These are phyloP conservation scores for Monosporascus ibericus DNA, from an alignment of 2,329 filamentous ascomycete species.

Conservation along the genomic window DNA sequence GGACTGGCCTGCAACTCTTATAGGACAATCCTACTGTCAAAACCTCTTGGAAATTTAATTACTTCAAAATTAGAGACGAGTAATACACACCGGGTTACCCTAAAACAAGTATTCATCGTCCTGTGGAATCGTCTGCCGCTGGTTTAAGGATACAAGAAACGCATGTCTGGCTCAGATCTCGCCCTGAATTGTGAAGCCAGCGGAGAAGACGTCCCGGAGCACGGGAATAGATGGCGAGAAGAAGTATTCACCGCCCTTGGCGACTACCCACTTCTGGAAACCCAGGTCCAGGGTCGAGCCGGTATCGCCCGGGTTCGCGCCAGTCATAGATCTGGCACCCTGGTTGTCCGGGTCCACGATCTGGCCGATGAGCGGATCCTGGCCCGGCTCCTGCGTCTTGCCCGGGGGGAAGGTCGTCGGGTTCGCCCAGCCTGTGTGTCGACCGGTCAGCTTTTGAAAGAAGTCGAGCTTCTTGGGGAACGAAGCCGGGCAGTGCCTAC, in stretches of 20 bases:
- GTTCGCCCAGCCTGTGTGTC: not conserved
- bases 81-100: too few relatives aligned
- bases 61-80: too few relatives aligned
- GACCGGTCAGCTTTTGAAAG: not conserved
- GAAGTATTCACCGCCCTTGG: constrained; percentile 39
- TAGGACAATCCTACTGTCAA: too few relatives aligned
- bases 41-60: too few relatives aligned
- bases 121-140: too few relatives aligned
- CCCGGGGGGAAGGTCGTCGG: not conserved
- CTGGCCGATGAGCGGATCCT: constrained; percentile 32
- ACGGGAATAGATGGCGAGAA: constrained; percentile 35
- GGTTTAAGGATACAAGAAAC: too few relatives aligned
- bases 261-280: constrained; percentile 32
- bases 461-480: too few relatives aligned
- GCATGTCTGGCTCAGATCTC: not conserved
- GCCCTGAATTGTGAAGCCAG: not conserved
- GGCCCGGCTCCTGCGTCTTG: constrained; percentile 19
- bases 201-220: constrained; percentile 5
- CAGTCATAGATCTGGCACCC: constrained; percentile 18
- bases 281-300: constrained; percentile 12
- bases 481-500: too few relatives aligned
- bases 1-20: too few relatives aligned
- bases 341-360: constrained; percentile 10
- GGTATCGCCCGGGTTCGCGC: constrained; percentile 16
- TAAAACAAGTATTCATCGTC: too few relatives aligned